A percentile compares a stretch with the other conserved stretches of the same genome.
Conservation (phyloP, 768 basidiomycete genomes). For the Mycena kentingensis region DNA sequence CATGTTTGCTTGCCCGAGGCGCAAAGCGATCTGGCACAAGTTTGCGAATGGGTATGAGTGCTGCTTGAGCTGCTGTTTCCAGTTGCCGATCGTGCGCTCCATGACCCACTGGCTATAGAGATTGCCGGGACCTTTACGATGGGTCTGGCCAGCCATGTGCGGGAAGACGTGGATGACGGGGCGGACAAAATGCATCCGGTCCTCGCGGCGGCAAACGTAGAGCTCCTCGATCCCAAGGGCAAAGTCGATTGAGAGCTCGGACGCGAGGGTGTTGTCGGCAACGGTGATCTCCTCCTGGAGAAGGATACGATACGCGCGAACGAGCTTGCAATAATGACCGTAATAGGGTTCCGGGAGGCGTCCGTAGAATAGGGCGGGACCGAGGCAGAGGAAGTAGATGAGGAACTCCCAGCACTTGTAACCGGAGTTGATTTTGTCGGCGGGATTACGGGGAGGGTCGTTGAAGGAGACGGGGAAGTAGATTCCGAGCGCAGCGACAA, state of each 20-base stretch:
- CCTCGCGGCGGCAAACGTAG: constrained; percentile 26
- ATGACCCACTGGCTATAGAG: constrained; percentile 33
- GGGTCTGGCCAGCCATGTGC: constrained; percentile 30
- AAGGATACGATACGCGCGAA: constrained; percentile 25
- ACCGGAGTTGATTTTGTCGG: constrained; percentile 34
- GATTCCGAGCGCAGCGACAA: constrained; percentile 30
- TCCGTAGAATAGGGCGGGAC: constrained; percentile 27
- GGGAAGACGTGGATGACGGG: constrained; percentile 30
- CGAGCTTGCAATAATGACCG: constrained; percentile 29
- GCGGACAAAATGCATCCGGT: constrained; percentile 33
- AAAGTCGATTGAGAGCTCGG: constrained; percentile 25
- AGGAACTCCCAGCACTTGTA: constrained; percentile 35
- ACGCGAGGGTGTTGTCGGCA: constrained; percentile 18
- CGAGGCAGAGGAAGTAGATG: constrained; percentile 30
- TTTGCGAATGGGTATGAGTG: constrained; percentile 29
- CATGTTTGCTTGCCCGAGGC: constrained; percentile 20
- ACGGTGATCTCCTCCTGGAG: constrained; percentile 21
- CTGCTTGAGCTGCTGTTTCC: constrained; percentile 28
- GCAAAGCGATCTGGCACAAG: constrained; percentile 27
- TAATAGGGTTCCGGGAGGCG: constrained; percentile 25
- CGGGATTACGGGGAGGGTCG: constrained; percentile 42
- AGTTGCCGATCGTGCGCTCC: constrained; percentile 32
- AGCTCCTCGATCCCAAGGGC: constrained; percentile 31
- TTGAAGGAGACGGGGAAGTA: constrained; percentile 46
- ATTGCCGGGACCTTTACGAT: constrained; percentile 24